These are phyloP conservation scores for Zostera marina DNA, from an alignment of 116 monocot genomes.

Conservation along the genomic window DNA sequence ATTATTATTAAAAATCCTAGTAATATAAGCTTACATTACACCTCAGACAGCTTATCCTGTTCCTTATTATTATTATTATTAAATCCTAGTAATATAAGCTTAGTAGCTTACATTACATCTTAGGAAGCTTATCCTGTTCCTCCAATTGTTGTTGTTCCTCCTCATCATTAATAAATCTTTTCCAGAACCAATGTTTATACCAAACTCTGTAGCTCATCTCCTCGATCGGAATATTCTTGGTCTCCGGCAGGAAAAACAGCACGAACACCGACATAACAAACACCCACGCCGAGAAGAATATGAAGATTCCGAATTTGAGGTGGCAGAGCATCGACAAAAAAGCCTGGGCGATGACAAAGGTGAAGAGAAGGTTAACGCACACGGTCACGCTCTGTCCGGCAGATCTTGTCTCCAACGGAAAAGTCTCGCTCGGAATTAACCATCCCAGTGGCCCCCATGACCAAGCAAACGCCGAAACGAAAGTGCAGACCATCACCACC, in stretches of 20 bases:
- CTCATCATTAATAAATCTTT: constrained; percentile 8
- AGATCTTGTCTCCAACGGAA: constrained; percentile 18
- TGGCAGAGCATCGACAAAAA: constrained; percentile 16
- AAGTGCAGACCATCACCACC: constrained; percentile 16
- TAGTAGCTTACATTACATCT: no score
- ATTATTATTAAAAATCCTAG: no score
- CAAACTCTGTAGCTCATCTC: constrained; percentile 17
- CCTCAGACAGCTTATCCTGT: no score
- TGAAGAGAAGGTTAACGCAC: constrained; percentile 24
- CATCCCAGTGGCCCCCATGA: constrained; percentile 24
- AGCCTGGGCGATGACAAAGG: constrained; percentile 18
- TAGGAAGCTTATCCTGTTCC: no score
- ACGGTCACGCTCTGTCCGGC: constrained; percentile 22
- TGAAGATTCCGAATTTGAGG: constrained; percentile 18
- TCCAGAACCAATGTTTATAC: constrained; percentile 20
- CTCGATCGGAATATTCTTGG: constrained; percentile 26
- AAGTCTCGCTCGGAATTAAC: constrained; percentile 21
- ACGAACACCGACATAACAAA: constrained; percentile 21
- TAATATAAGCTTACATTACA: no score
- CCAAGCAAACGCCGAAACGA: constrained; percentile 23
- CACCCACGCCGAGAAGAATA: constrained; percentile 23
- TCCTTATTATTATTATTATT: no score
- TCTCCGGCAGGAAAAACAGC: constrained; percentile 26
- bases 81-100: no score
- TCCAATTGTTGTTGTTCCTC: no score